These are phyloP conservation scores for Ophiostoma ulmi DNA, from an alignment of 2,329 filamentous ascomycete species.

Conservation along the genomic window DNA sequence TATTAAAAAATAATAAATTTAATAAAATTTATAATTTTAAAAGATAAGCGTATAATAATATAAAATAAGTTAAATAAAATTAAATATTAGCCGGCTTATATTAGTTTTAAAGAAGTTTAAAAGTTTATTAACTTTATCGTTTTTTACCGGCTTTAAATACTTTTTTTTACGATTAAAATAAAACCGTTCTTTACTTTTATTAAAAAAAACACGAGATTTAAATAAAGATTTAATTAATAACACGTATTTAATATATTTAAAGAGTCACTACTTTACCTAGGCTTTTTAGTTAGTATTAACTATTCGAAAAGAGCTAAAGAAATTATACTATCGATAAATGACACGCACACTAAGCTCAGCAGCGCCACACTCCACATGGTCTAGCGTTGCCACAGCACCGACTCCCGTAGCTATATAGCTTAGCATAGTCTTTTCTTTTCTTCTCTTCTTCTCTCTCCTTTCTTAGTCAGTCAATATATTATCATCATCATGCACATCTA, in stretches of 20 bases:
- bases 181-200: not conserved
- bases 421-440: too few species aligned
- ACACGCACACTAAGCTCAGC: too few species aligned
- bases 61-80: not conserved
- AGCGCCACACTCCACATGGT: too few species aligned
- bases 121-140: not conserved
- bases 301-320: not conserved
- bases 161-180: not conserved
- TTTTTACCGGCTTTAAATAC: conserved; percentile 3
- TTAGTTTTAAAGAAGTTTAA: not conserved
- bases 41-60: not conserved
- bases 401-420: too few species aligned
- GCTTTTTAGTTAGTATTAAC: not conserved
- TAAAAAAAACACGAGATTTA: conserved; percentile 3
- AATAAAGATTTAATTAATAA: not conserved
- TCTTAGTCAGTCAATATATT: too few species aligned
- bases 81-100: not conserved
- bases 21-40: not conserved
- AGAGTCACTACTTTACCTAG: not conserved
- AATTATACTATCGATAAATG: not conserved
- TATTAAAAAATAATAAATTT: not conserved
- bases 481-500: too few species aligned
- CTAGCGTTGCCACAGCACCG: too few species aligned
- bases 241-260: not conserved
- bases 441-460: too few species aligned